phyloP scores from a whole-genome alignment of 2,329 filamentous ascomycete genomes.

The Dichotomopilus funicola region DNA sequence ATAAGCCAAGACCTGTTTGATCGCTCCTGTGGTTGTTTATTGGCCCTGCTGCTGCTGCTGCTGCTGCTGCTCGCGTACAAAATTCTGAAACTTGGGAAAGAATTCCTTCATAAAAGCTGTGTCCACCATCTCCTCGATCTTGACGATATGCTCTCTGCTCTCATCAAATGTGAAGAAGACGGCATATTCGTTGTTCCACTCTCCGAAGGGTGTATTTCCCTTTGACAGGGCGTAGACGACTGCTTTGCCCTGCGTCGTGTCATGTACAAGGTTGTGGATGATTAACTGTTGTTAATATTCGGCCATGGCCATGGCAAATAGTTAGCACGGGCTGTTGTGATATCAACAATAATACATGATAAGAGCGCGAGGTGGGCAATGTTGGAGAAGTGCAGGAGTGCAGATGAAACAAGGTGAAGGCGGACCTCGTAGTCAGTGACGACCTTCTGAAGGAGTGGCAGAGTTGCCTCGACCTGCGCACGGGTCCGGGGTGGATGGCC shows the following conservation, averaged over 20 bases:
- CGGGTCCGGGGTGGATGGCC: too few species aligned
- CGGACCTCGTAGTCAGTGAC: too few species aligned
- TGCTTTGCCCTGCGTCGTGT: neutral
- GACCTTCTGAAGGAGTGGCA: too few species aligned
- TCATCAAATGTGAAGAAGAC: conserved; percentile 6
- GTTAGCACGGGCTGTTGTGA: too few species aligned
- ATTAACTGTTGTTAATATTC: neutral
- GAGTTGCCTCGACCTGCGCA: too few species aligned
- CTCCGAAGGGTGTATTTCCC: neutral
- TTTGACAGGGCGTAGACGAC: conserved; percentile 1
- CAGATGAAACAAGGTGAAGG: too few species aligned
- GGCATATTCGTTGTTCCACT: conserved; percentile 2
- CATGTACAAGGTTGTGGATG: conserved; percentile 4
- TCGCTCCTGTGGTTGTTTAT: too few species aligned
- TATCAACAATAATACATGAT: too few species aligned
- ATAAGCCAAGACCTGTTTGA: too few species aligned
- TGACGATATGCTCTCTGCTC: neutral
- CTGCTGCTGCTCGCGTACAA: neutral
- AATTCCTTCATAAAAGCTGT: neutral
- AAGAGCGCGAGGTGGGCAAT: too few species aligned
- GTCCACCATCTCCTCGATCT: conserved; percentile 10
- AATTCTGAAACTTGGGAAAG: neutral
- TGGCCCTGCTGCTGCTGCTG: neutral
- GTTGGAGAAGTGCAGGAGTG: too few species aligned
- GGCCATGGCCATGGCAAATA: too few species aligned